Base-by-base conservation (phyloP, 2,329 filamentous ascomycete species). In the Chaetothyriales sp. region DNA sequence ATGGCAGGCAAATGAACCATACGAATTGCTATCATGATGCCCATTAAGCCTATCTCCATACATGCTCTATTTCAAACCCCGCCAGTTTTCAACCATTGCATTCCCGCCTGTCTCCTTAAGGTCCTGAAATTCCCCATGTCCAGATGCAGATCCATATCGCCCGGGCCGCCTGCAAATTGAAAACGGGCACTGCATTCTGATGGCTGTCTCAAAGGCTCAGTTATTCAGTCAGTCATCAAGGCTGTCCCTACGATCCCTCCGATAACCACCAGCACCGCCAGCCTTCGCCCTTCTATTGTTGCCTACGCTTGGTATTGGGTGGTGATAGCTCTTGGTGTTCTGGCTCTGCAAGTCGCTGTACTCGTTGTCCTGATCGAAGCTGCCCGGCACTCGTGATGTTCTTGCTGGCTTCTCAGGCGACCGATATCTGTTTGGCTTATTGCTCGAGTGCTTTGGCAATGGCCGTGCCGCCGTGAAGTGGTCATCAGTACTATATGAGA, bases 271-370 rank as follows among this genome's bases (percentile, higher is more conserved):
- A 28, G 55, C 54, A 46, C 56, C 54, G 13, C 57, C 57, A 48
- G 50, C 52, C 33, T 40, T 40, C 10, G 33, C 4, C 10, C 33
- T 10, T 40, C 10, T 15, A 3, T 45, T 49, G 4, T 37, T 43
- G 53, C 69, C 75, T 59, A 80, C 58, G 0, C 74, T 76, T 0
- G 77, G 76, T 47, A 81, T 76, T 7, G 77, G 71, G 64, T 77
- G 77, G 22, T 74, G 73, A 59, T 81, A 81, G 47, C 69, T 70
- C 63, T 76, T 77, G 62, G 55, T 73, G 68, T 44, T 69, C 64
- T 10, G 68, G 65, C 15, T 68, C 61, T 33, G 67, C 58, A 2
- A 62, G 7, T 69, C 69, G 0, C 67, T 66, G 55, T 73, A 68
- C 54, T 73, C 70, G 20, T 72, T 54, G 2, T 70, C 69, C 43